Base-by-base conservation (phyloP, 192 early-diverging fungal genomes). In the Backusella tuberculispora region DNA sequence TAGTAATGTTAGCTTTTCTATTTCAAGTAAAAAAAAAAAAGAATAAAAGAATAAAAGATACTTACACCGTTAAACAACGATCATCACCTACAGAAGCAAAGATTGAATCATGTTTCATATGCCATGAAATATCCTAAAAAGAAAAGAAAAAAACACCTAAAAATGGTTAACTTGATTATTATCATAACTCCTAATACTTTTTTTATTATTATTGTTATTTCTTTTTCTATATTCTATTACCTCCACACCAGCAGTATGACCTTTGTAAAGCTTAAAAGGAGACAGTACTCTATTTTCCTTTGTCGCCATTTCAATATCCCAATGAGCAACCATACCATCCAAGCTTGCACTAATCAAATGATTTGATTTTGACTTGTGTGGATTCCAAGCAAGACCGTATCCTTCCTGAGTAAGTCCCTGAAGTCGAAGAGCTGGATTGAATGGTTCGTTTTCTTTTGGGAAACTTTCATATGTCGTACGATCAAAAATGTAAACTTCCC, bases 51-150 rank as follows among this genome's bases (percentile, higher is more conserved):
- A 4, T 38, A 34, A 2, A 34, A 34, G 2, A 34, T 34, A 74
- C 81, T 72, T 88, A 95, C 92, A 99, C 90, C 63, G 97, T 81
- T 67, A 99, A 87, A 60, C 92, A 90, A 66, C 92, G 92, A 83
- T 99, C 98, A 83, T 99, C 98, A 48, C 95, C 97, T 15, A 98
- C 98, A 34, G 96, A 98, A 4, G 95, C 98, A 85, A 99, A 99
- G 45, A 99, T 83, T 50, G 91, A 87, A 24, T 94, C 88, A 78
- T 95, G 89, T 76, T 92, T 81, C 38, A 83, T 83, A 72, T 95
- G 93, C 98, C 98, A 99, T 7, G 96, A 93, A 42, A 98, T 94
- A 85, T 99, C 98, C 89, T 91, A 73, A 21, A 66, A 17, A 40
- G 17, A 63, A 69, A 64, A 26, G n/a, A 19, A 21, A 24, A 47